Evolutionary conservation across 352 stramenopile genomes (phyloP).

Genomic region (Phytophthora sp.): DNA sequence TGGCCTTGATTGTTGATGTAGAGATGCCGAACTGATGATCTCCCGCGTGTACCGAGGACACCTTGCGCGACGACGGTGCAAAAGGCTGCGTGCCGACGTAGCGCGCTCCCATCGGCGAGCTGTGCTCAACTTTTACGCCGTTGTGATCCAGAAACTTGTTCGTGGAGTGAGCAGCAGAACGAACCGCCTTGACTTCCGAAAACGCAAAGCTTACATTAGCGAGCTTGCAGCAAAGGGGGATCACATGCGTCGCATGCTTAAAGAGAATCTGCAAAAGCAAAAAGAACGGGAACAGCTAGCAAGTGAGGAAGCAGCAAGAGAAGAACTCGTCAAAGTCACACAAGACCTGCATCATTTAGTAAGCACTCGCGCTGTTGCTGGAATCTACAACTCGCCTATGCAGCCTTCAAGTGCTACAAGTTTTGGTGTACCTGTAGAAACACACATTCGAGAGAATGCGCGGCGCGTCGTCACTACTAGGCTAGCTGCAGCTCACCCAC

Average conservation of each 20-base stretch:
- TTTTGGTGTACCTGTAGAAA: slow-evolving; percentile 67
- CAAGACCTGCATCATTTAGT: slow-evolving; percentile 72
- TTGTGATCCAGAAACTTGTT: slow-evolving; percentile 61
- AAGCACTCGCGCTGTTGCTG: slow-evolving; percentile 54
- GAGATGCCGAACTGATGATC: slow-evolving; percentile 58
- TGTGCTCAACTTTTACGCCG: slow-evolving; percentile 54
- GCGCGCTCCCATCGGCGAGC: slow-evolving; percentile 28
- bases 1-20: slow-evolving; percentile 20
- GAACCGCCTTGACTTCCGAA: slow-evolving; percentile 58
- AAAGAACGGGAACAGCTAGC: slow-evolving; percentile 46
- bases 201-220: slow-evolving; percentile 60
- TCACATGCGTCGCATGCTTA: slow-evolving; percentile 48
- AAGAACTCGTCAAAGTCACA: slow-evolving; percentile 59
- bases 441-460: slow-evolving; percentile 64
- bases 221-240: slow-evolving; percentile 61
- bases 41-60: slow-evolving; percentile 66
- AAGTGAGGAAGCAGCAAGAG: slow-evolving; percentile 38
- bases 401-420: slow-evolving; percentile 40
- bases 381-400: slow-evolving; percentile 67
- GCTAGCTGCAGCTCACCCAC: slow-evolving; percentile 39
- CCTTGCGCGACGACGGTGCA: slow-evolving; percentile 44
- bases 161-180: slow-evolving; percentile 56
- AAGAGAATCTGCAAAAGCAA: slow-evolving; percentile 49
- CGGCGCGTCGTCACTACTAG: slow-evolving; percentile 40
- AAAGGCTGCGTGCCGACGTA: slow-evolving; percentile 19